Evolutionary conservation across 345 rosid species (phyloP), one percentile per base, ranked within the genome.

Genomic region (Camelina sativa): DNA sequence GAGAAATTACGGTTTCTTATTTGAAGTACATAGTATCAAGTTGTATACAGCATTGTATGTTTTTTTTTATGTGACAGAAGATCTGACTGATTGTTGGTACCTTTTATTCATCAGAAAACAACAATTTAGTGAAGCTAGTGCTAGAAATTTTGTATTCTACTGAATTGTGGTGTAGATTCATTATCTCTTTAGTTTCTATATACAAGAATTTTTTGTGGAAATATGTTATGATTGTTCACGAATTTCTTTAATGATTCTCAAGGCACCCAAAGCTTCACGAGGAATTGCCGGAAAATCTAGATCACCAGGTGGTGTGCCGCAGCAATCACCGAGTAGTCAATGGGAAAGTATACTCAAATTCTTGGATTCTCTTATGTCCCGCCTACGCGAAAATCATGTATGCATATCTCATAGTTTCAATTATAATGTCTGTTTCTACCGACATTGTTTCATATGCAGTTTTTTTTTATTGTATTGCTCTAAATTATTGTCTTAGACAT

Each of bases 271-370:
- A 85, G 78, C 78, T 80, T 80, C 84, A 11, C 86, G 99, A 60
- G 86, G 81, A 25, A 81, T 82, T 78, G 83, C 91, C 79, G 91
- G 89, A 73, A 95, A 92, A 75, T 69, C 96, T 74, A 87, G 89
- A 86, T 90, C 96, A 61, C 91, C 97, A 30, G 84, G 91, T 59
- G 82, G 84, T 65, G 40, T 80, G 68, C 79, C 84, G 34, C 97
- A 83, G 79, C 97, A 85, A 63, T 71, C 85, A 73, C 77, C 82
- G 16, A 80, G 61, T 79, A 90, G 84, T 80, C 97, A 88, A 47
- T 95, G 99, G 99, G 97, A 92, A 62, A 84, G 83, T 81, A 95
- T 95, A 81, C 87, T 89, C 74, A 85, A 84, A 62, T 95, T 95
- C 87, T 81, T 95, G 97, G 91, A 95, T 82, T 87, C 92, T 73